Conservation (phyloP, 805 yeast genomes). For the Starmera dryadoides region DNA sequence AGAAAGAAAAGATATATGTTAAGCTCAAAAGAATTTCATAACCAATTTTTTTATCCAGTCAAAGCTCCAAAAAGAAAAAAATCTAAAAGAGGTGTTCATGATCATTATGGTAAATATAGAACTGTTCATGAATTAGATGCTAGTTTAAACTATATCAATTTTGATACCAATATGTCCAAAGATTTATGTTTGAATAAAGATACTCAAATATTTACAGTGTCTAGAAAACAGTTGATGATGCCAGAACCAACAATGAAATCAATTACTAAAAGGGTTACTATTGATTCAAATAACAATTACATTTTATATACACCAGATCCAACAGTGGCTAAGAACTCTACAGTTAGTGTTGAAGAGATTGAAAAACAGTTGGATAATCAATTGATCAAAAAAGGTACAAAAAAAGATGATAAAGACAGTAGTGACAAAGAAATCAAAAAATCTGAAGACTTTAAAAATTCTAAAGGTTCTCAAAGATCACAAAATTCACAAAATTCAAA, state of each 20-base stretch:
- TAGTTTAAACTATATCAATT: slow-evolving; percentile 14
- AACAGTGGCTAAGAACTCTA: slow-evolving; percentile 12
- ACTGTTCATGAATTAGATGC: slow-evolving; percentile 15
- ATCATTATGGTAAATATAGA: slow-evolving; percentile 15
- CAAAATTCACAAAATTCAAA: too few relatives aligned
- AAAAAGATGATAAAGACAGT: too few relatives aligned
- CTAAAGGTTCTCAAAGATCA: neutral
- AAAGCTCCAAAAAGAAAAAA: slow-evolving; percentile 15
- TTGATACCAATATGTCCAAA: slow-evolving; percentile 15
- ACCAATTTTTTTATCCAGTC: slow-evolving; percentile 17
- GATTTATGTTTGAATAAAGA: slow-evolving; percentile 15
- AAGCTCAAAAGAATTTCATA: slow-evolving; percentile 12
- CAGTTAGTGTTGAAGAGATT: slow-evolving; percentile 9
- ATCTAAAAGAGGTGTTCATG: slow-evolving; percentile 9
- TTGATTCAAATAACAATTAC: slow-evolving; percentile 20
- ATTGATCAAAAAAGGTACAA: slow-evolving; percentile 13
- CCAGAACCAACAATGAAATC: slow-evolving; percentile 8
- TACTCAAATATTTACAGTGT: slow-evolving; percentile 8
- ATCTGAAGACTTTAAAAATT: slow-evolving; percentile 2
- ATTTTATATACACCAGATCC: slow-evolving; percentile 19
- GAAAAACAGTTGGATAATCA: slow-evolving; percentile 16
- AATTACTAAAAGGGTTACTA: slow-evolving; percentile 11
- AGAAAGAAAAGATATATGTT: slow-evolving; percentile 15
- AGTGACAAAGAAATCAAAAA: too few relatives aligned
- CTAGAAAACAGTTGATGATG: slow-evolving; percentile 5